Evolutionary conservation across 1,139 yeast genomes (phyloP).

Genomic region (Yamadazyma epiphylla): DNA sequence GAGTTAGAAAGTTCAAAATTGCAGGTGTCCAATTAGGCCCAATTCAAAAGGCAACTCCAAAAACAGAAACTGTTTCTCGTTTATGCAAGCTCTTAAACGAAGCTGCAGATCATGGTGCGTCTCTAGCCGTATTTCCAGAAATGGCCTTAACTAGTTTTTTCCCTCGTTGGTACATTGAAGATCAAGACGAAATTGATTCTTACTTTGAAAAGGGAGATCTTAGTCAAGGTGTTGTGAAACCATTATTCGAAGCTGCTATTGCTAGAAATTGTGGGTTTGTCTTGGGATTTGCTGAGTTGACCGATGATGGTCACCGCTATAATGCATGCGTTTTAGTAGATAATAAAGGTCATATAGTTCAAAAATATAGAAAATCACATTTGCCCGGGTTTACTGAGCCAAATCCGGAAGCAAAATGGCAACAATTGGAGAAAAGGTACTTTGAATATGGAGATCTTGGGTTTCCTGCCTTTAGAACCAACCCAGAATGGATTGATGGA

Average conservation of each 20-base stretch:
- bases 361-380: conserved; percentile 25
- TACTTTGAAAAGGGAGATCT: conserved; percentile 31
- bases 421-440: conserved; percentile 31
- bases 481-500: conserved; percentile 27
- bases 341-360: conserved; percentile 17
- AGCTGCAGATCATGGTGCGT: conserved; percentile 17
- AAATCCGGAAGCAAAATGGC: conserved; percentile 22
- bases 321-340: conserved; percentile 26
- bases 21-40: conserved; percentile 13
- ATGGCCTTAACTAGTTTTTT: conserved; percentile 21
- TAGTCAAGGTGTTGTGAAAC: conserved; percentile 17
- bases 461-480: conserved; percentile 20
- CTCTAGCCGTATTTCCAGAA: conserved; percentile 22
- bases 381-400: conserved; percentile 27
- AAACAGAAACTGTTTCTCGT: conserved; percentile 21
- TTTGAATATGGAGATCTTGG: conserved; percentile 28
- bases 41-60: conserved; percentile 18
- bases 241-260: conserved; percentile 27
- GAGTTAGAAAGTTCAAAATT: conserved; percentile 10
- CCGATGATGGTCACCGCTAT: conserved; percentile 29
- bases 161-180: conserved; percentile 22
- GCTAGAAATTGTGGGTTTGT: conserved; percentile 23
- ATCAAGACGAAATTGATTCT: conserved; percentile 26
- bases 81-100: conserved; percentile 19
- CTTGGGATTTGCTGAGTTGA: conserved; percentile 31